A percentile compares a stretch with the other conserved stretches of the same genome.
Conservation (phyloP, 805 yeast species). For the Saccharomyces jurei region DNA sequence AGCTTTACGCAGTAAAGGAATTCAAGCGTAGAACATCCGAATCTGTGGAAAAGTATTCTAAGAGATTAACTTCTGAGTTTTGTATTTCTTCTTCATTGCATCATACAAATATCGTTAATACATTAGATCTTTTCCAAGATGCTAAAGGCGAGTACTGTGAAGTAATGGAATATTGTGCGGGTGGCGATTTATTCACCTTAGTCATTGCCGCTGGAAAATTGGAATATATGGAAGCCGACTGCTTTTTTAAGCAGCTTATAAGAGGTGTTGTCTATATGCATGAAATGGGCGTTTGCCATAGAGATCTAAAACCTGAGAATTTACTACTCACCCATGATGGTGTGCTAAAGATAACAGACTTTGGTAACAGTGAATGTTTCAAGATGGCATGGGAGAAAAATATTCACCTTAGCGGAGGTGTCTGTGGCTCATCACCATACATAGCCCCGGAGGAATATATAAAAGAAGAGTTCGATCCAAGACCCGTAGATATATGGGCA, state of each 20-base stretch:
- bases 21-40: constrained; percentile 59
- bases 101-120: constrained; percentile 68
- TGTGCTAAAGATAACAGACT: constrained; percentile 72
- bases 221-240: constrained; percentile 79
- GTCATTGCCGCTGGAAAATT: constrained; percentile 70
- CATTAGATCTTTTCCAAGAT: constrained; percentile 70
- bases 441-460: constrained; percentile 82
- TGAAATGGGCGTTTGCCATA: constrained; percentile 80
- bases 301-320: constrained; percentile 94
- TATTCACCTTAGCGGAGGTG: constrained; percentile 62
- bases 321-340: constrained; percentile 70
- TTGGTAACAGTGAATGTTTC: constrained; percentile 79
- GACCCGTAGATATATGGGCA: constrained; percentile 84
- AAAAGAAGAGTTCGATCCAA: constrained; percentile 63
- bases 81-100: constrained; percentile 72
- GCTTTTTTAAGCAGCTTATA: constrained; percentile 78
- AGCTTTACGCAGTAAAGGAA: constrained; percentile 78
- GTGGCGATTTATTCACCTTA: constrained; percentile 71
- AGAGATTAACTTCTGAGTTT: constrained; percentile 72
- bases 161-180: constrained; percentile 78
- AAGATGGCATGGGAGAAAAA: constrained; percentile 76
- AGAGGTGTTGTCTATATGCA: constrained; percentile 86
- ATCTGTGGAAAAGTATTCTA: constrained; percentile 56
- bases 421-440: constrained; percentile 82
- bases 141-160: constrained; percentile 77